Conservation (phyloP, 257 asterid genomes). For the Perilla frutescens region DNA sequence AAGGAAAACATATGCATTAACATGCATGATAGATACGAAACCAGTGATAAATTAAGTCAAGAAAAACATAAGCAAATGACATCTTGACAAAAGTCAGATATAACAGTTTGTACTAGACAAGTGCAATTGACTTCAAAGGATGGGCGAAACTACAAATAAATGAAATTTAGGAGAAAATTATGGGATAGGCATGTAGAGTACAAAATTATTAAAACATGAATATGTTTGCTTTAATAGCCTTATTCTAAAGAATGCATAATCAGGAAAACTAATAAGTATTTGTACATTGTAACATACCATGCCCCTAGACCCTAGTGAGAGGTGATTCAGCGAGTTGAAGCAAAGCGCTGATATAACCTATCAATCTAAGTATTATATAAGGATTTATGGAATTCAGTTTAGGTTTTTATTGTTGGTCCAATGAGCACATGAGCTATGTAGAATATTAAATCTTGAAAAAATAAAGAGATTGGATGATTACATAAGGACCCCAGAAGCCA, state of each 20-base stretch:
- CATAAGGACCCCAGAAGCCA: constrained; percentile 93
- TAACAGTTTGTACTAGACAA: constrained; percentile 10
- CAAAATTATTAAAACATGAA: constrained; percentile 4
- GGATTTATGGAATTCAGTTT: background rate
- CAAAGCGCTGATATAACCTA: background rate
- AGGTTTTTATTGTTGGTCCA: background rate
- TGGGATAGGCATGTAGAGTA: constrained; percentile 1
- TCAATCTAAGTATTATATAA: background rate
- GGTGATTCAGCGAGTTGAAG: constrained; percentile 21
- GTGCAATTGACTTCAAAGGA: constrained; percentile 14
- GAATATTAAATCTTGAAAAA: constrained; percentile 20
- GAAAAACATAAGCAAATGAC: background rate
- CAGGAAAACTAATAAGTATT: constrained; percentile 7
- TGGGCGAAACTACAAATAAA: constrained; percentile 16
- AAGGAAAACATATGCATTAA: constrained; percentile 23
- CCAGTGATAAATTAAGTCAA: constrained; percentile 11
- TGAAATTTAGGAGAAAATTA: background rate
- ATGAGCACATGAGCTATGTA: background rate
- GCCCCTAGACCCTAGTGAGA: constrained; percentile 2
- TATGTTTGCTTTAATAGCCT: background rate
- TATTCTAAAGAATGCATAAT: background rate
- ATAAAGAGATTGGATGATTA: constrained; percentile 46
- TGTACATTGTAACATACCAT: background rate
- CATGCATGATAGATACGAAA: constrained; percentile 23
- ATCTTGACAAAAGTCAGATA: constrained; percentile 23